A percentile compares a stretch with the other conserved stretches of the same genome.
phyloP scores from a whole-genome alignment of 768 basidiomycete genomes.

The Pseudohyphozyma bogoriensis region DNA sequence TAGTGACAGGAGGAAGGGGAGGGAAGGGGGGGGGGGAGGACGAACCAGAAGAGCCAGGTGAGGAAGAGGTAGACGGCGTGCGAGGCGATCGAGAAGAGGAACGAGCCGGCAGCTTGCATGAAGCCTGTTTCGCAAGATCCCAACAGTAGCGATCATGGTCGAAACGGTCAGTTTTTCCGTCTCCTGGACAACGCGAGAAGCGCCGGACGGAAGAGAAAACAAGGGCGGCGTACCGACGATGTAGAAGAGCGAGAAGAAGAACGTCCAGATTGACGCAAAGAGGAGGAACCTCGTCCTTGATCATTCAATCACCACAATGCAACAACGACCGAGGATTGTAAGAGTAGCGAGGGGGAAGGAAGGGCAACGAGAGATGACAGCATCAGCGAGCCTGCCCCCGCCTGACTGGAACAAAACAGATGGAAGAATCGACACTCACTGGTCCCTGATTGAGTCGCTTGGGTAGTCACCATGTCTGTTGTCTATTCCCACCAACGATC shows the following conservation, averaged over 20 bases:
- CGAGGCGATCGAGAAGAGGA: slow-evolving; percentile 32
- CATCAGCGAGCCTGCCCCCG: not conserved
- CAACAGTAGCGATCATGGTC: not conserved
- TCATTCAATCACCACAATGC: not conserved
- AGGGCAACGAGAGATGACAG: not conserved
- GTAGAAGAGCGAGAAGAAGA: slow-evolving; percentile 26
- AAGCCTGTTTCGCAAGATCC: slow-evolving; percentile 13
- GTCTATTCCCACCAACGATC: not conserved
- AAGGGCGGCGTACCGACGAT: slow-evolving; percentile 23
- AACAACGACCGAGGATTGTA: no score
- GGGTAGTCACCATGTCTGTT: slow-evolving; percentile 21
- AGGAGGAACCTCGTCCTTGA: slow-evolving; percentile 23
- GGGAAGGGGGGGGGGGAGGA: not conserved
- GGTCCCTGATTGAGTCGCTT: slow-evolving; percentile 4
- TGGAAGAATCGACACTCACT: not conserved
- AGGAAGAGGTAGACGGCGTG: slow-evolving; percentile 27
- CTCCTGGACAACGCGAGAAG: not conserved
- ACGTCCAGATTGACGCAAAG: slow-evolving; percentile 27
- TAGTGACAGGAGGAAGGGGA: not conserved
- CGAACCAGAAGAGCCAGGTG: slow-evolving; percentile 33
- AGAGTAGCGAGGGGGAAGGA: no score
- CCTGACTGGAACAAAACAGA: not conserved
- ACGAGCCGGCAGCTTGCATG: slow-evolving; percentile 21
- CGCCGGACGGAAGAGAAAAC: not conserved
- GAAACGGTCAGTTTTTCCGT: not conserved